Base-by-base conservation (phyloP, 768 basidiomycete genomes). In the Phaffia australis region DNA sequence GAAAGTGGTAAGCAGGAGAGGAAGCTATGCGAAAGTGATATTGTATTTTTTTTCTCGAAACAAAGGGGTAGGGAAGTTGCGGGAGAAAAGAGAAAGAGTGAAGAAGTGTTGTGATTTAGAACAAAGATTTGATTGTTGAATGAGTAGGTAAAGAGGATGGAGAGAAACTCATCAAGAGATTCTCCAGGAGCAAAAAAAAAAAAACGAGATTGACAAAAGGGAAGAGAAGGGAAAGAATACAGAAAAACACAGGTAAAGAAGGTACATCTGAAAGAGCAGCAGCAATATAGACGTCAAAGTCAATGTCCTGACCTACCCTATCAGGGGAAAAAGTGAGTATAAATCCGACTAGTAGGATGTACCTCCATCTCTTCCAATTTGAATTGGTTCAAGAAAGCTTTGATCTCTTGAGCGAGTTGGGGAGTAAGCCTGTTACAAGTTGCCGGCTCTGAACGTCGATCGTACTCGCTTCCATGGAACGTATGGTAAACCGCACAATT, bases 351-450 rank as follows among this genome's bases (percentile, higher is more conserved):
- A 59, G 87, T 80, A 71, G 88, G 88, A 77, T 98, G 94, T 69
- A 99, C 92, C 76, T 93, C 90, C 94, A 99, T 98, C 79, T 97
- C 92, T 78, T 94, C 92, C 88, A 97, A 89, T 81, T 98, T 98
- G 79, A 89, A 98, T 64, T 89, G 90, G 78, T 99, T 99, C 61
- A 99, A 80, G 42, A 58, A 54, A 6, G 32, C 73, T 81, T 99
- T 99, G 77, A 99, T 98, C 72, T 87, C 82, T 80, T 97, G 90
- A 50, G 94, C 94, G 73, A 98, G 80, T 66, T 87, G 85, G 54
- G 94, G 95, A 61, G 95, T 99, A 73, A 99, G 78, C 50, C 89
- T 83, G 78, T 93, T 97, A 85, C 92, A 97, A 30, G 94, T 98
- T 56, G 92, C 93, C 25, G 90, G 91, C 77, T 97, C 94, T 21